Evolutionary conservation across 2,329 filamentous ascomycete genomes (phyloP).

Genomic region (Exserohilum turcica): DNA sequence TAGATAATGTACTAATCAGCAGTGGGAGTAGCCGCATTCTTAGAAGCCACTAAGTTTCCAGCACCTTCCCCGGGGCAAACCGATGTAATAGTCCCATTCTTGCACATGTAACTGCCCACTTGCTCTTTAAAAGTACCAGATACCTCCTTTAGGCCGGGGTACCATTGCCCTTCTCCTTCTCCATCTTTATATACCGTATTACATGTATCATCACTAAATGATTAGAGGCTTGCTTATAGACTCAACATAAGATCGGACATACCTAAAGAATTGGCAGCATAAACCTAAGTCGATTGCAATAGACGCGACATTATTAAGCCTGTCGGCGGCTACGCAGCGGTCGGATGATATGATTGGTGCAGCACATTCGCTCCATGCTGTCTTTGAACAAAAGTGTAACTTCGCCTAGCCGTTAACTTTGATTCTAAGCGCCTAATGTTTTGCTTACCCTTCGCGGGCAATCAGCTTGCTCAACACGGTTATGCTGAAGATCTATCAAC

Average conservation of each 20-base stretch:
- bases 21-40: not conserved
- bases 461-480: constrained; percentile 5
- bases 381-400: constrained; percentile 12
- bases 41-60: not conserved
- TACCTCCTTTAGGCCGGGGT: constrained; percentile 4
- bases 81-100: constrained; percentile 7
- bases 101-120: constrained; percentile 18
- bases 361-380: constrained; percentile 7
- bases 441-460: constrained; percentile 15
- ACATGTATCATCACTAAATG: constrained; percentile 8
- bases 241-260: not conserved
- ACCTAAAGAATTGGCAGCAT: constrained; percentile 13
- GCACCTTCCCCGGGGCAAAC: constrained; percentile 6
- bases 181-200: not conserved
- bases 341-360: constrained; percentile 8
- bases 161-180: constrained; percentile 7
- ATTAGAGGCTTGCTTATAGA: constrained; percentile 1
- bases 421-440: not conserved
- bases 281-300: constrained; percentile 9
- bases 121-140: constrained; percentile 6
- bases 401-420: constrained; percentile 1
- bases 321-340: constrained; percentile 9
- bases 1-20: too few species aligned
- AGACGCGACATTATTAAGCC: constrained; percentile 11
- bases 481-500: constrained; percentile 10